Percentiles rank a stretch among this genome's conserved stretches.
phyloP scores from a whole-genome alignment of 2,329 filamentous ascomycete species.

The Lithohypha guttulata region DNA sequence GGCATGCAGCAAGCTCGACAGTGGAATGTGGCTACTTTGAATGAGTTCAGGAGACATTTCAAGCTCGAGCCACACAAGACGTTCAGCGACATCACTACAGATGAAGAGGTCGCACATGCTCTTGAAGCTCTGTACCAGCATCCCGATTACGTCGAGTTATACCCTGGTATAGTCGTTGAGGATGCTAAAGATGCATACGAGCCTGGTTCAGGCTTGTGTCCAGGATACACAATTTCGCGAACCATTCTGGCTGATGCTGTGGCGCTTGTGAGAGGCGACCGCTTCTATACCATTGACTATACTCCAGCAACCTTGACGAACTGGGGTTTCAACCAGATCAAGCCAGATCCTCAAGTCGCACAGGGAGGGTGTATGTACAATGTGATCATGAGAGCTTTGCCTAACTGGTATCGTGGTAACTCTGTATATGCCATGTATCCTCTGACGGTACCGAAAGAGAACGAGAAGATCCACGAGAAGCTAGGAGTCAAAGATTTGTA shows the following conservation, averaged over 20 bases:
- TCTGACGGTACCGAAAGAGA: constrained; percentile 38
- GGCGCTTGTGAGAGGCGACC: constrained; percentile 36
- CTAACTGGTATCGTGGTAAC: constrained; percentile 38
- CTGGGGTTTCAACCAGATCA: constrained; percentile 35
- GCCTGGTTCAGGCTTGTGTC: constrained; percentile 30
- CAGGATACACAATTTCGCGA: constrained; percentile 31
- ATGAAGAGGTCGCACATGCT: constrained; percentile 45
- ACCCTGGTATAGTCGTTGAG: constrained; percentile 51
- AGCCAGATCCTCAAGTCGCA: constrained; percentile 32
- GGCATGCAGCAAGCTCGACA: constrained; percentile 66
- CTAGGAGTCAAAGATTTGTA: constrained; percentile 34
- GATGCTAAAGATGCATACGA: constrained; percentile 30
- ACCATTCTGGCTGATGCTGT: constrained; percentile 39
- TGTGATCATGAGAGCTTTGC: constrained; percentile 41
- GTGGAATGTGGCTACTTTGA: constrained; percentile 44
- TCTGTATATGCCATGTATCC: constrained; percentile 43
- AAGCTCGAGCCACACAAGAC: constrained; percentile 45
- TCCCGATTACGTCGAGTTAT: constrained; percentile 58
- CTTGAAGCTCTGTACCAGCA: constrained; percentile 51
- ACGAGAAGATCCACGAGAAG: constrained; percentile 32
- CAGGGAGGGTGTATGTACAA: constrained; percentile 43
- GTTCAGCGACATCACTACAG: constrained; percentile 49
- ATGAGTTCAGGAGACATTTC: constrained; percentile 54
- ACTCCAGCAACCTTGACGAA: constrained; percentile 36
- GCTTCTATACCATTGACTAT: constrained; percentile 38